These are phyloP conservation scores for Penicillium ucsense DNA, from an alignment of 495 filamentous ascomycete species.

Conservation along the genomic window DNA sequence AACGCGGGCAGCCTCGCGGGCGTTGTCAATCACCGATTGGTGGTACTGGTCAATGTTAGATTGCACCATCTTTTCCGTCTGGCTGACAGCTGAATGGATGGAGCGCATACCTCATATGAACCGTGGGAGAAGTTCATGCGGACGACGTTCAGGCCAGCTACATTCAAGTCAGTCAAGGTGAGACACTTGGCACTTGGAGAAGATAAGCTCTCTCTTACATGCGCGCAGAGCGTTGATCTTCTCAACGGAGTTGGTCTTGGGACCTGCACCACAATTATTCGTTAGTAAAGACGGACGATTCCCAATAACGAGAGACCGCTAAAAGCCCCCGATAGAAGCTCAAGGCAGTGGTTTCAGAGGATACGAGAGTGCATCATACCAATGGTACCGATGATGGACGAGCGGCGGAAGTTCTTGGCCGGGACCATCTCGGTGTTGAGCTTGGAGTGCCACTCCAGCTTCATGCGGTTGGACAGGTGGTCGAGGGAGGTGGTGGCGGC, in stretches of 20 bases:
- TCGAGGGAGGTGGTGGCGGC: slow-evolving; percentile 55
- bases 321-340: not conserved
- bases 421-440: slow-evolving; percentile 72
- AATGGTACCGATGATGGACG: slow-evolving; percentile 98
- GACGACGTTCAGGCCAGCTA: slow-evolving; percentile 88
- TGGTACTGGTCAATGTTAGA: slow-evolving; percentile 50
- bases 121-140: slow-evolving; percentile 99
- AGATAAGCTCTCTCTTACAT: slow-evolving; percentile 25
- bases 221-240: slow-evolving; percentile 87
- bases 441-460: slow-evolving; percentile 85
- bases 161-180: slow-evolving; percentile 7
- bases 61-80: slow-evolving; percentile 4
- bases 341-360: not conserved
- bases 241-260: slow-evolving; percentile 97
- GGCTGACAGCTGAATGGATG: not conserved
- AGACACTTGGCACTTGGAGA: too few species aligned
- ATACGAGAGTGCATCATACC: slow-evolving; percentile 41
- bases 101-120: slow-evolving; percentile 62
- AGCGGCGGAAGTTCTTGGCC: slow-evolving; percentile 79
- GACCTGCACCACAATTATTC: slow-evolving; percentile 39
- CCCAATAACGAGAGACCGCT: not conserved
- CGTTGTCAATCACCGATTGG: slow-evolving; percentile 92
- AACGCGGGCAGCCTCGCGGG: slow-evolving; percentile 68
- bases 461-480: slow-evolving; percentile 71
- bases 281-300: slow-evolving; percentile 7